These are phyloP conservation scores for Cystofilobasidium macerans DNA, from an alignment of 768 basidiomycete genomes.

Conservation along the genomic window DNA sequence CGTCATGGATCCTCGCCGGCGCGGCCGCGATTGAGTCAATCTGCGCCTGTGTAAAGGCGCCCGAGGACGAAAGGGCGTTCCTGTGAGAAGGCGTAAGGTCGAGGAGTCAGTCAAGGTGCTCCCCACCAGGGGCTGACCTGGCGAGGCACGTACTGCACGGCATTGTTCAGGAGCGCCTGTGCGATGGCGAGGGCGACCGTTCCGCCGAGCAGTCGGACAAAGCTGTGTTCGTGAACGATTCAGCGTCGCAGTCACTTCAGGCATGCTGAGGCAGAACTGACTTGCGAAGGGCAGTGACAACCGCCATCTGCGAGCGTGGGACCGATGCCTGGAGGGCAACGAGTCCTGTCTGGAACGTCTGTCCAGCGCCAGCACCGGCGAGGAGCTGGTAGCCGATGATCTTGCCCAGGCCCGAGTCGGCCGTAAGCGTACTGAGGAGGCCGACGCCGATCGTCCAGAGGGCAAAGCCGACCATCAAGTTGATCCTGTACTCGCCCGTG, in stretches of 20 bases:
- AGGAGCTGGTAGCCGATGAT: constrained; percentile 55
- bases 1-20: constrained; percentile 29
- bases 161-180: constrained; percentile 48
- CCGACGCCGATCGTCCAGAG: constrained; percentile 63
- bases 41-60: background rate
- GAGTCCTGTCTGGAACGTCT: constrained; percentile 45
- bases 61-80: constrained; percentile 38
- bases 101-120: background rate
- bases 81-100: background rate
- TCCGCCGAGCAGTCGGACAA: constrained; percentile 59
- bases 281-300: constrained; percentile 59
- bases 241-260: background rate
- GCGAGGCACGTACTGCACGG: constrained; percentile 26
- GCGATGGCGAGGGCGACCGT: constrained; percentile 56
- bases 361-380: constrained; percentile 51
- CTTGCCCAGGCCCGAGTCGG: constrained; percentile 44
- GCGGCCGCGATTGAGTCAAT: constrained; percentile 30
- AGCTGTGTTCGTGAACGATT: constrained; percentile 31
- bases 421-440: constrained; percentile 53
- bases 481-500: constrained; percentile 54
- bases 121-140: background rate
- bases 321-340: constrained; percentile 66
- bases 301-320: constrained; percentile 59
- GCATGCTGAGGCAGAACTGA: background rate
- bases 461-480: constrained; percentile 54